These are phyloP conservation scores for Wallacemonas sp. DNA, from an alignment of 208 protist species.

Conservation along the genomic window DNA sequence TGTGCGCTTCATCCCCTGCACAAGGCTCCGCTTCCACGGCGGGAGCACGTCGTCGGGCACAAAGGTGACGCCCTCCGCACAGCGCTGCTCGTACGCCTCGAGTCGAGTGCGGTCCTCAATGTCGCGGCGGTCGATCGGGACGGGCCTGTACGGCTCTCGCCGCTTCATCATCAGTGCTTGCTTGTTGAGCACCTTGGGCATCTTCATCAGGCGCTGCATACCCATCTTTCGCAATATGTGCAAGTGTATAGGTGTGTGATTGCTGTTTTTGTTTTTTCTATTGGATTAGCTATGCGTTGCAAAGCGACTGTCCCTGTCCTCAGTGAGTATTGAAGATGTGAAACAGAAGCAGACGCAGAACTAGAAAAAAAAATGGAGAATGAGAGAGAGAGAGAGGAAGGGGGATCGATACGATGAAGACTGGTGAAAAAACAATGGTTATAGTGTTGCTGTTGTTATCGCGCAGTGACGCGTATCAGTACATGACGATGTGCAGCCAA, in stretches of 20 bases:
- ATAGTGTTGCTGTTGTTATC: no score
- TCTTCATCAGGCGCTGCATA: conserved; percentile 31
- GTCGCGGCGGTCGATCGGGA: conserved; percentile 52
- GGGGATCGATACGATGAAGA: neutral
- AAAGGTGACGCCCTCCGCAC: conserved; percentile 76
- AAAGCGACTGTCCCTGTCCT: no score
- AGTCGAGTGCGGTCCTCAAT: conserved; percentile 60
- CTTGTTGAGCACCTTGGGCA: conserved; percentile 34
- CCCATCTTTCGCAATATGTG: no score
- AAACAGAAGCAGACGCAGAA: conserved; percentile 23
- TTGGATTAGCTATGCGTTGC: no score
- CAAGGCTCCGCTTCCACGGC: conserved; percentile 72
- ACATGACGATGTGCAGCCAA: no score
- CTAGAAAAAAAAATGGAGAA: conserved; percentile 21
- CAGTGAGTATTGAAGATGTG: no score
- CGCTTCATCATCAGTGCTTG: conserved; percentile 44
- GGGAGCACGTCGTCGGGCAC: conserved; percentile 71
- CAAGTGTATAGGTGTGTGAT: no score
- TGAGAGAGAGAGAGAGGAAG: neutral
- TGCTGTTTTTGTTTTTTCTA: conserved; percentile 3
- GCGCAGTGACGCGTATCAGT: no score
- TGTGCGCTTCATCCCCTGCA: conserved; percentile 34
- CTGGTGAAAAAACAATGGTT: no score
- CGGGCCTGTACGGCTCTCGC: conserved; percentile 73
- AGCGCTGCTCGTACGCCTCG: conserved; percentile 63